Conservation (phyloP, 495 filamentous ascomycete species). For the Amphirosellinia nigrospora region DNA sequence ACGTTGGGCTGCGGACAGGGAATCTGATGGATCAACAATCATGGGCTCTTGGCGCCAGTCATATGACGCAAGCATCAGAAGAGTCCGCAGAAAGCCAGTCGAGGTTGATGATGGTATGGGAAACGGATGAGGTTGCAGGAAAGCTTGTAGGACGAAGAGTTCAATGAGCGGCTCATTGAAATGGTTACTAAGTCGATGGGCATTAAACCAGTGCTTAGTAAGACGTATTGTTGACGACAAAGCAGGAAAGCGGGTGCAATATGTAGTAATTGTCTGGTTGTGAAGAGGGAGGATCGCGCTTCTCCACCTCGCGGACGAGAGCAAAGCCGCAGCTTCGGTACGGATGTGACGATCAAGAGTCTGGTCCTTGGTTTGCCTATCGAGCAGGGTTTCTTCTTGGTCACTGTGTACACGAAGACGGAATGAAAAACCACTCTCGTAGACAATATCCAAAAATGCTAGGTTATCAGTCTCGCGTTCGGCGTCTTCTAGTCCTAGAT, state of each 20-base stretch:
- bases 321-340: slow-evolving; percentile 68
- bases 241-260: slow-evolving; percentile 80
- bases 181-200: slow-evolving; percentile 78
- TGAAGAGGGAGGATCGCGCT: slow-evolving; percentile 78
- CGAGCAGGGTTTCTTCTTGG: slow-evolving; percentile 80
- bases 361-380: slow-evolving; percentile 77
- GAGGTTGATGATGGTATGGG: slow-evolving; percentile 74
- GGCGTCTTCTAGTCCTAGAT: slow-evolving; percentile 81
- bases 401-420: slow-evolving; percentile 79
- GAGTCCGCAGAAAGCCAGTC: slow-evolving; percentile 80
- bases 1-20: slow-evolving; percentile 61
- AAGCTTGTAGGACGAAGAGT: slow-evolving; percentile 73
- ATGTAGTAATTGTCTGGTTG: slow-evolving; percentile 76
- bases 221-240: slow-evolving; percentile 87
- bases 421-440: slow-evolving; percentile 70
- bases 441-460: slow-evolving; percentile 81
- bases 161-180: slow-evolving; percentile 83
- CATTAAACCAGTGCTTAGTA: slow-evolving; percentile 86
- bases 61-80: slow-evolving; percentile 81
- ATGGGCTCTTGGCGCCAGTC: slow-evolving; percentile 88
- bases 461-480: slow-evolving; percentile 70
- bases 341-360: slow-evolving; percentile 62
- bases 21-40: slow-evolving; percentile 71
- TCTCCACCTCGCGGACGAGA: slow-evolving; percentile 71
- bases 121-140: slow-evolving; percentile 86